Evolutionary conservation across 179 eudicot genomes (phyloP).

Genomic region (Heliamphora pulchella): DNA sequence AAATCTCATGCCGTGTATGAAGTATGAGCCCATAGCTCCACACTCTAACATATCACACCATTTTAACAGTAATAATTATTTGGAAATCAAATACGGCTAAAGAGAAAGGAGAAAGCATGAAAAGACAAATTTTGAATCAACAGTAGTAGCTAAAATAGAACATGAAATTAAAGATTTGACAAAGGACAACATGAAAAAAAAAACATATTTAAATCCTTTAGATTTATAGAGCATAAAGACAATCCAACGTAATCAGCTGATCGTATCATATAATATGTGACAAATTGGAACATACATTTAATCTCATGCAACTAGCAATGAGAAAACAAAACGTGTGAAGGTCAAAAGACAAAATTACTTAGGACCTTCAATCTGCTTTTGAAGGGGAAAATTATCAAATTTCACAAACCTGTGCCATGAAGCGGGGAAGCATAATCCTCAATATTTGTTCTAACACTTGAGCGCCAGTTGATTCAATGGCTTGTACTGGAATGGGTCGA

Average conservation of each 20-base stretch:
- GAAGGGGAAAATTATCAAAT: neutral
- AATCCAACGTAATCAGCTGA: constrained; percentile 17
- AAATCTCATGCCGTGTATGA: neutral
- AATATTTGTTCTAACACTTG: constrained; percentile 73
- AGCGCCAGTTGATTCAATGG: constrained; percentile 72
- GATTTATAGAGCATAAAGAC: neutral
- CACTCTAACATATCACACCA: neutral
- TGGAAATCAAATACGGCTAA: neutral
- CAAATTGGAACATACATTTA: neutral
- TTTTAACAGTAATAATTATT: neutral
- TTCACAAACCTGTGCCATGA: constrained; percentile 72
- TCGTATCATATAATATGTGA: constrained; percentile 38
- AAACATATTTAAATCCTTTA: neutral
- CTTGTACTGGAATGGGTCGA: constrained; percentile 60
- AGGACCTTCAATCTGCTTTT: neutral
- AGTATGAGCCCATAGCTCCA: neutral
- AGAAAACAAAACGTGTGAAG: neutral
- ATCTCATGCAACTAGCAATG: neutral
- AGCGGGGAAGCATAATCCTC: constrained; percentile 76
- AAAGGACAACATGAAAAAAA: neutral
- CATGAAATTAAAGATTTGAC: neutral
- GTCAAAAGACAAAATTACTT: neutral
- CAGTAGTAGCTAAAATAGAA: neutral
- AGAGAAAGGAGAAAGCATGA: neutral
- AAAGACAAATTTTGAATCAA: neutral